A percentile compares a stretch with the other conserved stretches of the same genome.
Conservation (phyloP, 345 rosid genomes). For the Camelina neglecta region DNA sequence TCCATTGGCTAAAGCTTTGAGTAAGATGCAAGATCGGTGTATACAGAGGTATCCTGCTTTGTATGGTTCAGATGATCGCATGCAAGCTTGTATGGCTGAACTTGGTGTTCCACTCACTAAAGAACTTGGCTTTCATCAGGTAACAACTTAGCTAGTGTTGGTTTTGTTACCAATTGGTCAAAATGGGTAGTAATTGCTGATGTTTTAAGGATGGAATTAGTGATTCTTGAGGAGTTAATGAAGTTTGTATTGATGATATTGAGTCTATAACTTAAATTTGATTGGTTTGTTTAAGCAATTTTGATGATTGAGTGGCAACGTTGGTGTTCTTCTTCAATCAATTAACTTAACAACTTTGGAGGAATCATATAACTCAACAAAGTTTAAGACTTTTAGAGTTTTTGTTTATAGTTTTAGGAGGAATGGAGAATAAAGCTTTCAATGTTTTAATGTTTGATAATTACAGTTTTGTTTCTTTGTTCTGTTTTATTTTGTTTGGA, state of each 20-base stretch:
- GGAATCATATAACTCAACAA: no score
- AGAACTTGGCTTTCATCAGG: slow-evolving; percentile 98
- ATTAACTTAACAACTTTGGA: no score
- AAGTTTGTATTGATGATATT: neutral
- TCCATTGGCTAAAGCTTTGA: slow-evolving; percentile 83
- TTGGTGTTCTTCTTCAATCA: neutral
- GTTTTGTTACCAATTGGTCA: neutral
- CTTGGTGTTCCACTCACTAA: slow-evolving; percentile 98
- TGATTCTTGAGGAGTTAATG: neutral
- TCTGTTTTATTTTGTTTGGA: slow-evolving; percentile 9
- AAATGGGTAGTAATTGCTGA: no score
- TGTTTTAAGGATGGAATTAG: neutral
- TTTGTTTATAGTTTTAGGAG: no score
- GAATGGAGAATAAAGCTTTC: no score
- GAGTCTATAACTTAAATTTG: slow-evolving; percentile 1
- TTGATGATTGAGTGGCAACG: slow-evolving; percentile 6
- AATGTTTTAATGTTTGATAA: slow-evolving; percentile 22
- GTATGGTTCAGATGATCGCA: slow-evolving; percentile 96
- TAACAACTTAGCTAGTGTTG: slow-evolving; percentile 18
- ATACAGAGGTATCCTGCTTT: slow-evolving; percentile 85
- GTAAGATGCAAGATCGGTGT: slow-evolving; percentile 87
- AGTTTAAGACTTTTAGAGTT: no score
- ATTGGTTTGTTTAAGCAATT: neutral
- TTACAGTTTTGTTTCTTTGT: slow-evolving; percentile 10
- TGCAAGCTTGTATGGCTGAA: slow-evolving; percentile 99